A percentile compares a stretch with the other conserved stretches of the same genome.
Conservation (phyloP, 371 early-diverging fungal genomes). For the Fennellomyces sp. region DNA sequence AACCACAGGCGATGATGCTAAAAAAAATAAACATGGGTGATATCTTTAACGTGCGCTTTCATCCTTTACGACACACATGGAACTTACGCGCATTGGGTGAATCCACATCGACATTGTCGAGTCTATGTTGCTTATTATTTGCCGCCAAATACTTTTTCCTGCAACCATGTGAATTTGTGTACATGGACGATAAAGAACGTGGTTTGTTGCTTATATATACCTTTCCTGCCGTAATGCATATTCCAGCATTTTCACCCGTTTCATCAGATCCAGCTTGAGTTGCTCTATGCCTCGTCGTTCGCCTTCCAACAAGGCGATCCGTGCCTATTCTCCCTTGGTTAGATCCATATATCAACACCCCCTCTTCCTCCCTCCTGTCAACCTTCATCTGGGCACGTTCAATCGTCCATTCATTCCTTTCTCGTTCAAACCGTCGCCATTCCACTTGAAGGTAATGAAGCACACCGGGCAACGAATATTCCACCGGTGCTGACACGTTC, state of each 20-base stretch:
- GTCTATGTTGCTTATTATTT: constrained; percentile 3
- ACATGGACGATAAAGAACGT: no score
- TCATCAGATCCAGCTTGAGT: constrained; percentile 74
- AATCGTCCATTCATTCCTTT: constrained; percentile 89
- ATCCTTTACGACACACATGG: not conserved
- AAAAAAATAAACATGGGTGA: no score
- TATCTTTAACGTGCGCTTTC: no score
- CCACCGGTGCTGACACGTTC: constrained; percentile 12
- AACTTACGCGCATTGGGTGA: constrained; percentile 27
- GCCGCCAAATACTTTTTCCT: constrained; percentile 16
- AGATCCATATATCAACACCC: no score
- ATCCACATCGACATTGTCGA: constrained; percentile 11
- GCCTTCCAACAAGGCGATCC: constrained; percentile 83
- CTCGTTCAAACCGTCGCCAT: constrained; percentile 87
- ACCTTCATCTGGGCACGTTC: constrained; percentile 85
- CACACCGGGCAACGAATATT: constrained; percentile 82
- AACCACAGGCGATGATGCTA: constrained; percentile 21
- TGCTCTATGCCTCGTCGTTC: constrained; percentile 81
- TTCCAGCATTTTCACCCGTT: constrained; percentile 90
- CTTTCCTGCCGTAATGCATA: constrained; percentile 79
- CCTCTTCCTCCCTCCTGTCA: constrained; percentile 7
- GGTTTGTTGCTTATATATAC: no score
- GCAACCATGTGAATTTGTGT: no score
- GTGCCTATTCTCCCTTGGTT: constrained; percentile 65
- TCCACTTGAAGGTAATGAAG: constrained; percentile 84